Evolutionary conservation across 106 monocot species (phyloP).

Genomic region (Dioscorea dumetorum): DNA sequence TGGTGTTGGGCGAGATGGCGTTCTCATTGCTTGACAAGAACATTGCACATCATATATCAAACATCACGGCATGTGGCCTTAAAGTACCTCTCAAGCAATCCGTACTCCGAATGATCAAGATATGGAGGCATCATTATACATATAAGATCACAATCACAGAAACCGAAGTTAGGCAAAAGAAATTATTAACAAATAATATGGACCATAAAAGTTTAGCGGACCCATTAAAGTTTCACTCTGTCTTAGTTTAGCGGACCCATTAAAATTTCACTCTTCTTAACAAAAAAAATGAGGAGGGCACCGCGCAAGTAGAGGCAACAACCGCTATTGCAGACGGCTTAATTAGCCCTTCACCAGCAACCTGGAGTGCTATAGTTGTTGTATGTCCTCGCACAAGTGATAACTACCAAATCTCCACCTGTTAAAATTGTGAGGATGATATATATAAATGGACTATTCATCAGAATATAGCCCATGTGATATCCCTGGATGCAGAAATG

Average conservation of each 20-base stretch:
- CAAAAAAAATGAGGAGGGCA: conserved; percentile 96
- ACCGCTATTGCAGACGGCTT: conserved; percentile 67
- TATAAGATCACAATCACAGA: no score
- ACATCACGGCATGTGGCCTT: conserved; percentile 76
- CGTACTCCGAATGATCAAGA: conserved; percentile 46
- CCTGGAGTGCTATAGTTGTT: conserved; percentile 73
- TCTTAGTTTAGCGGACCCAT: no score
- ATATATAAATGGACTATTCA: no score
- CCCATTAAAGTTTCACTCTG: no score
- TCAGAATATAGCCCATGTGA: no score
- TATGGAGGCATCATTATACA: no score
- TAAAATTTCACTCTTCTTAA: no score
- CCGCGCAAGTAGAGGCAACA: conserved; percentile 98
- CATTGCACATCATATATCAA: conserved; percentile 97
- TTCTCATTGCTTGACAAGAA: conserved; percentile 96
- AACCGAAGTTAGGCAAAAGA: no score
- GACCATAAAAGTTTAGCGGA: no score
- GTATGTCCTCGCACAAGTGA: conserved; percentile 92
- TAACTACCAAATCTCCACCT: conserved; percentile 61
- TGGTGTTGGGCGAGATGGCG: no score
- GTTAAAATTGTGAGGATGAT: background rate
- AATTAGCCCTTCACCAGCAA: conserved; percentile 56
- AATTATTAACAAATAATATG: no score
- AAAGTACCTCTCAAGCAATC: conserved; percentile 78
- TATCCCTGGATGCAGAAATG: no score